phyloP scores from a whole-genome alignment of 2,329 filamentous ascomycete species.

The Myriosclerotinia curreyana region DNA sequence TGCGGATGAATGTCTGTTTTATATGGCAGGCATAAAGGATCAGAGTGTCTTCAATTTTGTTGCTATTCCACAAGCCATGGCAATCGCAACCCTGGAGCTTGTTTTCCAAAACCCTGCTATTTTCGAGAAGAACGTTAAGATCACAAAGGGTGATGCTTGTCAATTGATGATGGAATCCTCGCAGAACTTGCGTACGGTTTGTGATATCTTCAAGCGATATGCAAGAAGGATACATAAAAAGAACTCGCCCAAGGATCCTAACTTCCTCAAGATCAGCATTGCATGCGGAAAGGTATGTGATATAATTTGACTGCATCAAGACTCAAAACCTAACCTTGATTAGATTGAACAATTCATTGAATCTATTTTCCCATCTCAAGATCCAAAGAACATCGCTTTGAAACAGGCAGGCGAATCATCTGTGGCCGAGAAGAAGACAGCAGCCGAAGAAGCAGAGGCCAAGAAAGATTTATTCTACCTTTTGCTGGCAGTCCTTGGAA shows the following conservation, averaged over 20 bases:
- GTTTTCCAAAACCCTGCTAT: constrained; percentile 89
- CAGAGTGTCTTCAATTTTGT: constrained; percentile 99
- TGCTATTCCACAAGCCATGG: constrained; percentile 95
- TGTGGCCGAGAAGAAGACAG: constrained; percentile 43
- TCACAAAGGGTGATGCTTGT: constrained; percentile 92
- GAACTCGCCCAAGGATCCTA: constrained; percentile 90
- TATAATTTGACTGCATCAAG: constrained; percentile 17
- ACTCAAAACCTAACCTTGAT: constrained; percentile 47
- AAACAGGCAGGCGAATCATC: constrained; percentile 36
- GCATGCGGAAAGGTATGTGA: constrained; percentile 74
- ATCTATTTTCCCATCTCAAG: constrained; percentile 82
- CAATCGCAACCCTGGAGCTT: constrained; percentile 87
- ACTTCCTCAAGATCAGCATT: constrained; percentile 87
- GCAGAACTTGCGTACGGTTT: constrained; percentile 80
- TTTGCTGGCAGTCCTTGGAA: constrained; percentile 60
- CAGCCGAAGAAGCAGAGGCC: constrained; percentile 54
- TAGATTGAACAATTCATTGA: constrained; percentile 87
- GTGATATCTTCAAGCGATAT: constrained; percentile 77
- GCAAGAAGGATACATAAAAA: constrained; percentile 81
- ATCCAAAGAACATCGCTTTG: constrained; percentile 57
- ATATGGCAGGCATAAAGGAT: constrained; percentile 90
- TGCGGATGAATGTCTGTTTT: constrained; percentile 92
- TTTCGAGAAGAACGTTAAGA: constrained; percentile 88
- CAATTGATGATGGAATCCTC: constrained; percentile 88
- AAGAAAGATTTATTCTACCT: constrained; percentile 60